Percentiles rank a stretch among this genome's conserved stretches.
phyloP scores from a whole-genome alignment of 192 early-diverging fungal genomes.

The Coemansia sp. region DNA sequence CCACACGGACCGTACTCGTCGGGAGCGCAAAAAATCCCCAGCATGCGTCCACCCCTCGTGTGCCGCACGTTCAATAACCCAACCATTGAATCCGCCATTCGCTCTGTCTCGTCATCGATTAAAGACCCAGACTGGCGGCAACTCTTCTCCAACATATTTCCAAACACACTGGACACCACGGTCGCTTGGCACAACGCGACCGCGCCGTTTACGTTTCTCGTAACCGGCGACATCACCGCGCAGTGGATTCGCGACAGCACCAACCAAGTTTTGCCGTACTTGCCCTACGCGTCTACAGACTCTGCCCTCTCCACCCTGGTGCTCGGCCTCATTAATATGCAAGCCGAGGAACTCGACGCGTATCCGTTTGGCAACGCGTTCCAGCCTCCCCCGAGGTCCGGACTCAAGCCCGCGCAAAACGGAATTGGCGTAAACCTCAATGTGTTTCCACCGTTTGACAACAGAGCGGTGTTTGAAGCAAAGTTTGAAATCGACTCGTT shows the following conservation, averaged over 20 bases:
- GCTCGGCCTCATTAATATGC: slow-evolving; percentile 59
- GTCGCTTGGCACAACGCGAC: slow-evolving; percentile 57
- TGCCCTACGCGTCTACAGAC: slow-evolving; percentile 49
- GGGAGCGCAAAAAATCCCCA: slow-evolving; percentile 31
- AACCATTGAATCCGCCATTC: slow-evolving; percentile 53
- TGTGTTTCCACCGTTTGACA: slow-evolving; percentile 30
- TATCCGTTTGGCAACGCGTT: slow-evolving; percentile 70
- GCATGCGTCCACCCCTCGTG: slow-evolving; percentile 43
- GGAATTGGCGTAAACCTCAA: slow-evolving; percentile 19
- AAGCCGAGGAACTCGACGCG: slow-evolving; percentile 47
- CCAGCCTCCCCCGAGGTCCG: slow-evolving; percentile 54
- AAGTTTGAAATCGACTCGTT: slow-evolving; percentile 74
- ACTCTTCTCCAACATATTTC: slow-evolving; percentile 63
- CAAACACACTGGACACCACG: slow-evolving; percentile 73
- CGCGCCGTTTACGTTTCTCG: slow-evolving; percentile 60
- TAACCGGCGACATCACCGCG: slow-evolving; percentile 70
- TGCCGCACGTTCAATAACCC: slow-evolving; percentile 57
- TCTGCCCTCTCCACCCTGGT: slow-evolving; percentile 48
- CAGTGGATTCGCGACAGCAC: slow-evolving; percentile 77
- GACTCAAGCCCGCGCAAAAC: slow-evolving; percentile 29
- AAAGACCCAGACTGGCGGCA: slow-evolving; percentile 56
- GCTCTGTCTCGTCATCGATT: slow-evolving; percentile 31
- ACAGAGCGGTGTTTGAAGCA: slow-evolving; percentile 52
- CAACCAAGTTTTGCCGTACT: slow-evolving; percentile 65
- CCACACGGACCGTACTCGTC: slow-evolving; percentile 27